Base-by-base conservation (phyloP, 768 basidiomycete species). In the Mycena polygramma region DNA sequence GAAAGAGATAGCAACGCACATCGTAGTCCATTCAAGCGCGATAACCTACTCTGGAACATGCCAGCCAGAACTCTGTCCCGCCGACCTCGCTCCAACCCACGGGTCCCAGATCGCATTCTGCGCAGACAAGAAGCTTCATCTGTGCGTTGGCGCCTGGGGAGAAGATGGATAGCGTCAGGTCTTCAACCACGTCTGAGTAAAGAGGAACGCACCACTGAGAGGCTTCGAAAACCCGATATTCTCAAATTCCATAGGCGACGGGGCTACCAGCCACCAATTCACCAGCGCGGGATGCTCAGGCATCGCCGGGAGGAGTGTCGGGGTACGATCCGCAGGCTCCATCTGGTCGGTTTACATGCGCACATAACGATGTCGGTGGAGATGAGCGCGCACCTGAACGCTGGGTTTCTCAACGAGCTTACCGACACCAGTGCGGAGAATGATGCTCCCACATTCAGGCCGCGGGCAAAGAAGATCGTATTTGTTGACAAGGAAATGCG, bases 91-190 rank as follows among this genome's bases (percentile, higher is more conserved):
- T 86, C 93, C 93, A 96, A 0, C 94, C 94, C 26, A 96, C 77
- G 7, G 94, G 94, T 0, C 94, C 94, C 2, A 94, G 84, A 74
- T 95, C 94, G 76, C 94, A 96, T 74, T 95, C 93, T 0, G 91
- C 94, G 71, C 95, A 96, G 6, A 86, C 84, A 24, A 96, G 83
- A 37, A 94, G 83, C 75, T 95, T 95, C 63, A 90, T 74, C 67
- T 80, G 82, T 57, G 80, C 84, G 41, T 82, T 84, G 24, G 24
- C 55, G 9, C 41, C 49, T 63, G 41, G 15, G 57, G 19, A 57
- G 9, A 52, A 30, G 30, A 36, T 7, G 11, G 24, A 48, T 19
- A 39, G 13, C 1, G 13, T 9, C n/a, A 24, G 35, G 15, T 75
- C 36, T 37, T 4, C 11, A 9, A 35, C 14, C 7, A 14, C 7